Conservation (phyloP, 768 basidiomycete species). For the Collybia mongolica region DNA sequence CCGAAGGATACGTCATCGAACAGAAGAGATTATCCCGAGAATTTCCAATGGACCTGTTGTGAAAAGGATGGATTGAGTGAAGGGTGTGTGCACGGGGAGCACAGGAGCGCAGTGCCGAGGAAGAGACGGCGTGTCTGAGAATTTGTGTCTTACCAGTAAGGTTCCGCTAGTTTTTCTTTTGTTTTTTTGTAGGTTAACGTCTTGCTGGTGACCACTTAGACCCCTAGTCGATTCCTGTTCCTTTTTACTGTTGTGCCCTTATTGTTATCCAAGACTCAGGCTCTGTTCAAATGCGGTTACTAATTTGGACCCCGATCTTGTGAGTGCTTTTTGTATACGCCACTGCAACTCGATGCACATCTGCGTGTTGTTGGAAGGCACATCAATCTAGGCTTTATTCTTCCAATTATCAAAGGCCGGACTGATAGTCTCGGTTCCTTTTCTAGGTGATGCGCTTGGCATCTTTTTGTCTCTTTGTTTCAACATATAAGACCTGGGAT, state of each 20-base stretch:
- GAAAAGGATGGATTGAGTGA: constrained; percentile 30
- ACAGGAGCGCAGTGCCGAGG: constrained; percentile 26
- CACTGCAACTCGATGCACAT: not conserved
- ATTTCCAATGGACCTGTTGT: constrained; percentile 54
- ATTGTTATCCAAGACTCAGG: constrained; percentile 14
- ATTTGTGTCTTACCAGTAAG: not conserved
- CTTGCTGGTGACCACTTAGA: constrained; percentile 1
- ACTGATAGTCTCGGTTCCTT: not conserved
- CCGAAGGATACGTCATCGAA: constrained; percentile 41
- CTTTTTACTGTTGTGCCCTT: constrained; percentile 7
- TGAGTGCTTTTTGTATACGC: not conserved
- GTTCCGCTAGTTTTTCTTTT: constrained; percentile 6
- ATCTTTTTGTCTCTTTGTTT: no score
- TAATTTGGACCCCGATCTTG: not conserved
- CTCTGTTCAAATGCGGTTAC: constrained; percentile 8
- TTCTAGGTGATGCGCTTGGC: no score
- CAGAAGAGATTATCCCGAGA: constrained; percentile 40
- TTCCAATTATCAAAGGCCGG: not conserved
- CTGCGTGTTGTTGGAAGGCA: constrained; percentile 6
- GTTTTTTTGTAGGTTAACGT: constrained; percentile 1
- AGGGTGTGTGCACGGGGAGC: constrained; percentile 40
- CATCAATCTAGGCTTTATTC: not conserved
- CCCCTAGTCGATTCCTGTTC: not conserved
- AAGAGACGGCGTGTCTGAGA: constrained; percentile 32
- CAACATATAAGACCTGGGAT: no score